Evolutionary conservation across 306 rosid species (phyloP).

Genomic region (Cajanus cajan): DNA sequence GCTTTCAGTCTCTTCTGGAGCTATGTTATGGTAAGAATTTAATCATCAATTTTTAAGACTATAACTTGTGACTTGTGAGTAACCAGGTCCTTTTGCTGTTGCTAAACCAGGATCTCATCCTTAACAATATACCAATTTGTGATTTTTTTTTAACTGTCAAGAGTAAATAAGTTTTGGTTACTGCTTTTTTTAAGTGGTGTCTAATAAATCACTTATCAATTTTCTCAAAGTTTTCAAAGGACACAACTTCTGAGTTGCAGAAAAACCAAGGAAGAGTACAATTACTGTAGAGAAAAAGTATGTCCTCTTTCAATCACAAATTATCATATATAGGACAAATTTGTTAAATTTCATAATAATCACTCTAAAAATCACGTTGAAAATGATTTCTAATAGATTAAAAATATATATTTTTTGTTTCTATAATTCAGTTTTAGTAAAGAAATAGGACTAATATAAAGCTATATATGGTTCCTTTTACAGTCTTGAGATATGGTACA

Average conservation of each 20-base stretch:
- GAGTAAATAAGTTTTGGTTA: not conserved
- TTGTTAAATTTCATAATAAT: too few species aligned
- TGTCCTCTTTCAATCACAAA: too few species aligned
- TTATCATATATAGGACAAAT: too few species aligned
- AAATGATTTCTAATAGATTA: too few species aligned
- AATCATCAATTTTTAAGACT: not conserved
- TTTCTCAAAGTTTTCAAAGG: not conserved
- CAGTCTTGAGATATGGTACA: conserved; percentile 71
- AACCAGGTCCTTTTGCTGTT: not conserved
- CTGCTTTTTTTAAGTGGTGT: not conserved
- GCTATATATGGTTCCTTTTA: not conserved
- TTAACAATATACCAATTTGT: not conserved
- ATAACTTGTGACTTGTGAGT: not conserved
- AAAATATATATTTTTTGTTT: too few species aligned
- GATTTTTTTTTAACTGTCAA: not conserved
- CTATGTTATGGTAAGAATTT: conserved; percentile 55
- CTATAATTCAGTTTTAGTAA: too few species aligned
- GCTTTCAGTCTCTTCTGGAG: conserved; percentile 68
- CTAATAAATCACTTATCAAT: not conserved
- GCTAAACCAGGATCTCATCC: not conserved
- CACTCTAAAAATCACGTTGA: too few species aligned
- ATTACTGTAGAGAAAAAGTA: too few species aligned
- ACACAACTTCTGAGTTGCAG: not conserved
- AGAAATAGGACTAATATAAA: not conserved
- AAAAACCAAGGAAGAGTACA: too few species aligned